Conservation (phyloP, 495 filamentous ascomycete genomes). For the Lophiostoma macrostomum region DNA sequence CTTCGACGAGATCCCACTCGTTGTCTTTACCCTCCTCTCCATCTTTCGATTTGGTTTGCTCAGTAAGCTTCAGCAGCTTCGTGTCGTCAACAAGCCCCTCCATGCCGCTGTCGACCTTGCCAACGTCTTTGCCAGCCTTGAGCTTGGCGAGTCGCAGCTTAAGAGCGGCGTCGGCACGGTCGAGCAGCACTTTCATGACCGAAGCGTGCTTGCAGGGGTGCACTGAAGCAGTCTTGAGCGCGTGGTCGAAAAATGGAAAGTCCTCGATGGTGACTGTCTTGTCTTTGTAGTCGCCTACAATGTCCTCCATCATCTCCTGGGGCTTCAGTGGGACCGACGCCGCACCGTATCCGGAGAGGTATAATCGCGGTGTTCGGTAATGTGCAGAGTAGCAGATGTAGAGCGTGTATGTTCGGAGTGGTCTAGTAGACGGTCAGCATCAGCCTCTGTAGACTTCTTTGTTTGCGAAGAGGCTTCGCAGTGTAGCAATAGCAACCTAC, state of each 20-base stretch:
- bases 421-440: conserved; percentile 48
- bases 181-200: conserved; percentile 97
- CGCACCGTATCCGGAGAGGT: conserved; percentile 86
- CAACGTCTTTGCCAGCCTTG: conserved; percentile 53
- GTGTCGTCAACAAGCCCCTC: conserved; percentile 65
- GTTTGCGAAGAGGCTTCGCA: neutral
- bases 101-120: conserved; percentile 57
- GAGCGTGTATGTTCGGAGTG: conserved; percentile 87
- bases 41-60: conserved; percentile 42
- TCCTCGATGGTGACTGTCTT: conserved; percentile 99
- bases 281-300: conserved; percentile 98
- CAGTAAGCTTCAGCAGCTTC: conserved; percentile 42
- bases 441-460: neutral
- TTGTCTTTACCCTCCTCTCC: conserved; percentile 54
- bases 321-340: conserved; percentile 81
- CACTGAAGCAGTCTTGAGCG: conserved; percentile 90
- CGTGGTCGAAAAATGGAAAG: conserved; percentile 82
- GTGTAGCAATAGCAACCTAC: no score
- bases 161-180: conserved; percentile 87
- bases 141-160: conserved; percentile 85
- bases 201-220: conserved; percentile 92
- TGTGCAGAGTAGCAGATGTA: conserved; percentile 98
- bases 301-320: conserved; percentile 96
- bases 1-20: conserved; percentile 80
- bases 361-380: conserved; percentile 94